Percentiles rank a stretch among this genome's conserved stretches.
phyloP scores from a whole-genome alignment of 768 basidiomycete species.

The Serendipita sp. region DNA sequence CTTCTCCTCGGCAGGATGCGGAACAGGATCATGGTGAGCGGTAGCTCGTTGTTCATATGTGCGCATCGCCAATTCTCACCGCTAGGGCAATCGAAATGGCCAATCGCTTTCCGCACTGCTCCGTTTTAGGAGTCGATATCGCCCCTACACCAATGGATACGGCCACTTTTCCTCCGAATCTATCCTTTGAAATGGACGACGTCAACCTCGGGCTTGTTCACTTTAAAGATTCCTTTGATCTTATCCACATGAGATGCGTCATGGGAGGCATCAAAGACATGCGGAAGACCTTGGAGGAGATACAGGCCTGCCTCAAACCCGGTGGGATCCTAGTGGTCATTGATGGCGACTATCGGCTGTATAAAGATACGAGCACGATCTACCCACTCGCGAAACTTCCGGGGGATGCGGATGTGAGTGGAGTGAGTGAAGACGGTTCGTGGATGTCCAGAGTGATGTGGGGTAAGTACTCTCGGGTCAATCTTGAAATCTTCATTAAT shows the following conservation, averaged over 20 bases:
- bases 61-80: no score
- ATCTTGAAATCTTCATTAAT: neutral
- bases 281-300: neutral
- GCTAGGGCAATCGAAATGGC: neutral
- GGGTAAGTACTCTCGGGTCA: neutral
- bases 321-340: constrained; percentile 6
- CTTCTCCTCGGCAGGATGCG: neutral
- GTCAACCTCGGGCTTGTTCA: neutral
- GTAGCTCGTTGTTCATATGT: no score
- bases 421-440: neutral
- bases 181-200: neutral
- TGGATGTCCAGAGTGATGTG: neutral
- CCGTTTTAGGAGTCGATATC: neutral
- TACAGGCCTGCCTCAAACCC: constrained; percentile 6
- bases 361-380: neutral
- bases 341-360: neutral
- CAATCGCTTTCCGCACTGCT: neutral
- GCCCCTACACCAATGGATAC: neutral
- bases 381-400: neutral
- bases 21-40: constrained; percentile 5
- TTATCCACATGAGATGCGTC: neutral
- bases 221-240: neutral
- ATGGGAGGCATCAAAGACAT: neutral
- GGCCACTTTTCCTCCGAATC: neutral
- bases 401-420: neutral